Evolutionary conservation across 352 stramenopile species (phyloP), one percentile per base, ranked within the genome.

Genomic region (Phytophthora sp.): DNA sequence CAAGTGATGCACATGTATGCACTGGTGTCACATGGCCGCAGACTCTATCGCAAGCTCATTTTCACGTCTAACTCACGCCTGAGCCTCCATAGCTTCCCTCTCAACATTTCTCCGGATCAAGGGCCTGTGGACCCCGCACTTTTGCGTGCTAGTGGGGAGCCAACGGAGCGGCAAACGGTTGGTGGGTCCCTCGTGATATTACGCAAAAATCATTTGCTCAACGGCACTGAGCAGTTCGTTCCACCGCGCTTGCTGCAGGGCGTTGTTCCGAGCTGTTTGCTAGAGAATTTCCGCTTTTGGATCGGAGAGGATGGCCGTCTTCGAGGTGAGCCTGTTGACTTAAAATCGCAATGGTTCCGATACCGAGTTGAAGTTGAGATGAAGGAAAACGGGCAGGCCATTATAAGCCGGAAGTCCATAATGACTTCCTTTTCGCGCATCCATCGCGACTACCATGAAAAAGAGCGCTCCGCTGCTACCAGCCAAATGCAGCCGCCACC

Each of bases 231-330:
- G 59, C 88, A 92, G 42, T 97, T 93, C 43, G 78, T 99, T 24
- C 96, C 96, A 5, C 85, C 85, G 11, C 83, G 96, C 3, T 91
- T 99, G 38, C 68, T 99, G 15, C 94, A 98, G 28, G 97, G 97
- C 27, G 67, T 98, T 23, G 48, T 99, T 31, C 97, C 97, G 11
- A 96, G 84, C 41, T 96, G 90, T 13, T 81, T 99, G 28, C 74
- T 99, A 4, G 97, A 99, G 41, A 92, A 92, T 17, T 99, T 99
- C 55, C 74, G 93, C 2, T 99, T 99, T 66, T 99, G 97, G 97
- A 94, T 98, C 46, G 97, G 94, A 41, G 90, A 98, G 64, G 89
- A 99, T 67, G 95, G 98, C 43, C 87, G 88, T 31, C 80, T 99
- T 12, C 89, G 97, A 61, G 97, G 97, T 11, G 97, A 99, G 64